Conservation (phyloP, 1,139 yeast species). For the Hyphopichia wangnamkhiaoensis region DNA sequence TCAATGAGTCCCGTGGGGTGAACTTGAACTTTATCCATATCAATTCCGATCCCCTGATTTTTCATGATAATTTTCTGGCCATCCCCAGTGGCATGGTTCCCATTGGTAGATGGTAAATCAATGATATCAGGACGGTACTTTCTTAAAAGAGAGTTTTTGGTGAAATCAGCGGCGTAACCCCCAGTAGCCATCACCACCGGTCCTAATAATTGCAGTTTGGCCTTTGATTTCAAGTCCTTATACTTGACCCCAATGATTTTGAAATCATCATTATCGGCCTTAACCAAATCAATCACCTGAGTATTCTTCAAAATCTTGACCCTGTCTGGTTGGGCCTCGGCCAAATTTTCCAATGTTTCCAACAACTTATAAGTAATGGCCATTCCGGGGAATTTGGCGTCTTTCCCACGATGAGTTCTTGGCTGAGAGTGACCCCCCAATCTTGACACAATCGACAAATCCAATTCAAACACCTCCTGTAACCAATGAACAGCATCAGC, state of each 20-base stretch:
- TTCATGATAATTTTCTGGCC: conserved; percentile 64
- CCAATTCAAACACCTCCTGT: conserved; percentile 58
- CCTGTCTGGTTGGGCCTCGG: conserved; percentile 51
- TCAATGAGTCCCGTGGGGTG: conserved; percentile 83
- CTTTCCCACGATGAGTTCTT: conserved; percentile 73
- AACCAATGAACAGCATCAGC: conserved; percentile 73
- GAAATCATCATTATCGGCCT: conserved; percentile 24
- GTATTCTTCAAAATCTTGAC: conserved; percentile 54
- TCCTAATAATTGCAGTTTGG: conserved; percentile 38
- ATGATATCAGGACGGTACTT: conserved; percentile 64
- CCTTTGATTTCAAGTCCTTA: conserved; percentile 37
- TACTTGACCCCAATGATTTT: conserved; percentile 51
- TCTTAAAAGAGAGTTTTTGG: conserved; percentile 49
- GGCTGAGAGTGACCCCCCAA: conserved; percentile 76
- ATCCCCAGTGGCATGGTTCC: conserved; percentile 75
- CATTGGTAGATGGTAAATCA: conserved; percentile 71
- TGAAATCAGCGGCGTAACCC: conserved; percentile 68
- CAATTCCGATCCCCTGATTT: conserved; percentile 63
- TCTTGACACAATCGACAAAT: conserved; percentile 65
- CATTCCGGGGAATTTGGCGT: conserved; percentile 71
- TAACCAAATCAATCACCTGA: conserved; percentile 56
- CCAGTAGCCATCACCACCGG: conserved; percentile 80
- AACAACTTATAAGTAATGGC: conserved; percentile 68
- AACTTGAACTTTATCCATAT: conserved; percentile 76
- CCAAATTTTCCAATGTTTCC: conserved; percentile 51